Percentiles rank a stretch among this genome's conserved stretches.
phyloP scores from a whole-genome alignment of 495 filamentous ascomycete species.

The Xylaria castorea region DNA sequence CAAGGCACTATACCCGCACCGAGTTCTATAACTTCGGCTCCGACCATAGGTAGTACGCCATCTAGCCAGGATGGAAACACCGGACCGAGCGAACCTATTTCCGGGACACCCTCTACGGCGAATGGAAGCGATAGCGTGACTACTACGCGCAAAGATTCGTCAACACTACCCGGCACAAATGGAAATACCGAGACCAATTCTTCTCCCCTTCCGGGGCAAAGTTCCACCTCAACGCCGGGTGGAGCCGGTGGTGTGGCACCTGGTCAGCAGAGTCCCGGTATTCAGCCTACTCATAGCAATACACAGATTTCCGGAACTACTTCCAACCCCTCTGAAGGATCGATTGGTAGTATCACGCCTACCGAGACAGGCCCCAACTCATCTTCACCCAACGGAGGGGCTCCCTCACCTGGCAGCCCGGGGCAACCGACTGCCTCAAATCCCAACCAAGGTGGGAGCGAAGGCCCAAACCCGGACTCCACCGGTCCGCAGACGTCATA shows the following conservation, averaged over 20 bases:
- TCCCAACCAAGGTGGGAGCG: slow-evolving; percentile 21
- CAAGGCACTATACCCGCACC: slow-evolving; percentile 12
- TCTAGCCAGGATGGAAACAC: background rate
- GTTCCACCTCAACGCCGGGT: slow-evolving; percentile 12
- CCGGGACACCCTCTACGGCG: background rate
- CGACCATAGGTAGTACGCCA: slow-evolving; percentile 5
- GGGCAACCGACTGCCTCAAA: slow-evolving; percentile 31
- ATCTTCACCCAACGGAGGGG: slow-evolving; percentile 13
- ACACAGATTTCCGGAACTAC: slow-evolving; percentile 19
- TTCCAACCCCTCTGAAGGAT: slow-evolving; percentile 16
- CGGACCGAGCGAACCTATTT: background rate
- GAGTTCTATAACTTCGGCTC: background rate
- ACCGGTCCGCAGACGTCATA: slow-evolving; percentile 32
- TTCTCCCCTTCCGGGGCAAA: background rate
- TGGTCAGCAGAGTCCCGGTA: slow-evolving; percentile 19
- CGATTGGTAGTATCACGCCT: slow-evolving; percentile 13
- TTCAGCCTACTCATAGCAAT: slow-evolving; percentile 1
- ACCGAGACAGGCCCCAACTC: slow-evolving; percentile 26
- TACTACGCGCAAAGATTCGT: background rate
- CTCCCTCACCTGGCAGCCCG: slow-evolving; percentile 13
- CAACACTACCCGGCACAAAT: slow-evolving; percentile 8
- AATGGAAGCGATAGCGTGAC: slow-evolving; percentile 5
- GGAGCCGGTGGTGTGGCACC: slow-evolving; percentile 26
- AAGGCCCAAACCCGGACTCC: slow-evolving; percentile 11
- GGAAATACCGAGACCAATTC: slow-evolving; percentile 7